Conservation (phyloP, 495 filamentous ascomycete genomes). For the Aspergillus haitiensis region DNA sequence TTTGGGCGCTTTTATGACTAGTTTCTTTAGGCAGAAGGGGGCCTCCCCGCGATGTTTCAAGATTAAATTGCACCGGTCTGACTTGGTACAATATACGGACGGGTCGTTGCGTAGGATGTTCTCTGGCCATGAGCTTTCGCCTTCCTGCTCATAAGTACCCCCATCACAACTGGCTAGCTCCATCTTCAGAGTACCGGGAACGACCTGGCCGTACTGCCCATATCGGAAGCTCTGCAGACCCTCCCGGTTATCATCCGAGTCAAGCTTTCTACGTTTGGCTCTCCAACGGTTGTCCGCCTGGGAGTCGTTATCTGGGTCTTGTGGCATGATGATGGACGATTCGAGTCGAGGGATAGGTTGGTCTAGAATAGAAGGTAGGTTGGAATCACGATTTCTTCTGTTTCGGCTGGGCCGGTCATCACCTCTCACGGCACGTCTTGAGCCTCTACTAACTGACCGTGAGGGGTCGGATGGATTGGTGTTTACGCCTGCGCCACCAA, state of each 20-base stretch:
- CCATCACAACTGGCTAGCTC: conserved; percentile 88
- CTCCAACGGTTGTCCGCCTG: conserved; percentile 40
- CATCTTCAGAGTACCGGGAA: conserved; percentile 76
- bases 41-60: conserved; percentile 74
- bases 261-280: conserved; percentile 73
- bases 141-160: conserved; percentile 63
- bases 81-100: conserved; percentile 87
- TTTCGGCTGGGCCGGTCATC: conserved; percentile 16
- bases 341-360: conserved; percentile 41
- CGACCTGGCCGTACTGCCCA: conserved; percentile 79
- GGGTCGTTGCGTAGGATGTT: conserved; percentile 81
- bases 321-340: conserved; percentile 40
- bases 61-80: conserved; percentile 78
- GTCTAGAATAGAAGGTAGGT: conserved; percentile 31
- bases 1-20: conserved; percentile 85
- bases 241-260: conserved; percentile 56
- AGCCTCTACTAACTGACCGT: conserved; percentile 13
- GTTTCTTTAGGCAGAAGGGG: conserved; percentile 75
- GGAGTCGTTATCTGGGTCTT: conserved; percentile 32
- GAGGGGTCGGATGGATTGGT: conserved; percentile 16
- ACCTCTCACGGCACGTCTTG: conserved; percentile 20
- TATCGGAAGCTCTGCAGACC: conserved; percentile 66
- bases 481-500: conserved; percentile 19
- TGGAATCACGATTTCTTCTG: conserved; percentile 13
- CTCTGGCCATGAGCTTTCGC: conserved; percentile 64